These are phyloP conservation scores for Colletotrichum scovillei DNA, from an alignment of 2,329 filamentous ascomycete species.

Conservation along the genomic window DNA sequence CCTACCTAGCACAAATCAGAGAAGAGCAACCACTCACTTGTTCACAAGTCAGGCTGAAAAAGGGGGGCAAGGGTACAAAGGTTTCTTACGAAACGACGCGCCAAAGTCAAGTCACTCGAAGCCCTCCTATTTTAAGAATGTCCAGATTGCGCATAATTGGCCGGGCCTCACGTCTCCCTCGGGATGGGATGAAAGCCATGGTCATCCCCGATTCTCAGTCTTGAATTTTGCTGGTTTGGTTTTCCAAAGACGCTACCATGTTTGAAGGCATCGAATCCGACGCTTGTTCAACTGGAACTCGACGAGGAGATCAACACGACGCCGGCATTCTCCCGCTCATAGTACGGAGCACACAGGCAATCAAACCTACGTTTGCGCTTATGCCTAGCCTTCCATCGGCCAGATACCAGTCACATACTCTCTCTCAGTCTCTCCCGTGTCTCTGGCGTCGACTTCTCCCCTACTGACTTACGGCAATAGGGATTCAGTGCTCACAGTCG, in stretches of 20 bases:
- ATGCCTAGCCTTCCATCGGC: neutral
- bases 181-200: slow-evolving; percentile 31
- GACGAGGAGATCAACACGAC: neutral
- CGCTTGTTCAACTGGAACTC: slow-evolving; percentile 11
- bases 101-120: slow-evolving; percentile 3
- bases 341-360: neutral
- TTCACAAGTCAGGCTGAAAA: neutral
- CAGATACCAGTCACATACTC: neutral
- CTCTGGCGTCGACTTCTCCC: neutral
- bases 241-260: slow-evolving; percentile 1
- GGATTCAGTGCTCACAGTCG: neutral
- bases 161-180: slow-evolving; percentile 12
- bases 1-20: neutral
- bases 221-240: slow-evolving; percentile 3
- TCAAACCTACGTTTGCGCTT: neutral
- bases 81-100: neutral
- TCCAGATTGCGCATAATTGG: slow-evolving; percentile 10
- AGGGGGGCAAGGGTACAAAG: neutral
- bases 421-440: neutral
- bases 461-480: neutral
- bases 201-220: slow-evolving; percentile 19
- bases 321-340: neutral
- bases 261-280: neutral
- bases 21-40: neutral
- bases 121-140: slow-evolving; percentile 22